Evolutionary conservation across 2,329 filamentous ascomycete genomes (phyloP).

Genomic region (Claviceps sp.): DNA sequence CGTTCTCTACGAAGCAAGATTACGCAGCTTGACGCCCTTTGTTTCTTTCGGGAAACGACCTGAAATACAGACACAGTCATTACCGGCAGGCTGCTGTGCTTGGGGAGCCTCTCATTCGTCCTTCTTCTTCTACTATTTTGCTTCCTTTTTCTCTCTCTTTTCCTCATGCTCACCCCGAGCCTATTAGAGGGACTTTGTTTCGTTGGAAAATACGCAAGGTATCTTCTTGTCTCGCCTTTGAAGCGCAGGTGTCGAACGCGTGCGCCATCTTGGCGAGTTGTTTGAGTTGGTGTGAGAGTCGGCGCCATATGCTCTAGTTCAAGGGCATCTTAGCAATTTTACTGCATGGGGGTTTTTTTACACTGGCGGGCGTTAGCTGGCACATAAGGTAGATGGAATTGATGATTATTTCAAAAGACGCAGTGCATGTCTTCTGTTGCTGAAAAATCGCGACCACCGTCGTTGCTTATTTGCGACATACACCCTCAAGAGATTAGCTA

Average conservation of each 20-base stretch:
- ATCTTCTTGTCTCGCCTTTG: background rate
- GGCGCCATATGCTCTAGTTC: background rate
- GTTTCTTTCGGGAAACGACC: background rate
- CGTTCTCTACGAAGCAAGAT: background rate
- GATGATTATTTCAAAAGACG: slow-evolving; percentile 6
- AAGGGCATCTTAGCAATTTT: background rate
- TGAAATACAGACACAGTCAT: background rate
- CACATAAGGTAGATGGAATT: slow-evolving; percentile 10
- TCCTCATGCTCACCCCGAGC: background rate
- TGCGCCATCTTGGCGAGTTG: background rate
- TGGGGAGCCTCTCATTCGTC: background rate
- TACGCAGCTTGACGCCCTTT: background rate
- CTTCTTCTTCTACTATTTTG: too few relatives aligned
- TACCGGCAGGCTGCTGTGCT: background rate
- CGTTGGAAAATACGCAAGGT: slow-evolving; percentile 3
- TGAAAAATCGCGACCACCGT: background rate
- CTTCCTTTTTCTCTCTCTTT: background rate
- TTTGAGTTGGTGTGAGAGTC: background rate
- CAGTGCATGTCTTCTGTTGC: background rate
- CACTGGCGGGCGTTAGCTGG: slow-evolving; percentile 9
- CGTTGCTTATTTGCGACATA: background rate
- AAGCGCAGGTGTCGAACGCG: background rate
- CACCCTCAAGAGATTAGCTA: background rate
- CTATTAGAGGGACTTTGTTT: background rate
- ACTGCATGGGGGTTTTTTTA: background rate